Evolutionary conservation across 1,139 yeast species (phyloP), one percentile per base, ranked within the genome.

Genomic region (Hanseniaspora uvarum): DNA sequence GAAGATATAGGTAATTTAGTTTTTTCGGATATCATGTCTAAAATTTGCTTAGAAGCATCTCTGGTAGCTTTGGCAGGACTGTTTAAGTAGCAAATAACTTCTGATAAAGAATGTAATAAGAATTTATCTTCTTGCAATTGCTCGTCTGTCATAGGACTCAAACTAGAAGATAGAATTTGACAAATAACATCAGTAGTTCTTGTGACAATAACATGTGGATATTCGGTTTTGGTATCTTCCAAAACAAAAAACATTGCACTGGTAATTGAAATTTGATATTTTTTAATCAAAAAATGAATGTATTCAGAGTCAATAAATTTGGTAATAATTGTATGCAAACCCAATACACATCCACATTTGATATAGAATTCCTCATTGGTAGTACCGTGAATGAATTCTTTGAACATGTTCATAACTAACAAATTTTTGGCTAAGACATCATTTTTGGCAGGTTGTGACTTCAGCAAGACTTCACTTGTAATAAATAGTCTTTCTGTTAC

Each of bases 61-160:
- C 98, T 76, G 1, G 92, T 96, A 53, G 79, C 77, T 8, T 81
- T 79, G 58, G 86, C 86, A 0, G 97, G 83, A 67, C 94, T 88
- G 34, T 95, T 94, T 56, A 94, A 75, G 65, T 92, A 98, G 62
- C 88, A 88, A 1, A 92, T 95, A 60, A 92, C 75, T 39, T 92
- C 83, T 10, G 95, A 89, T 39, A 87, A 80, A 37, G 92, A 77
- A 21, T 92, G 84, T 61, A 83, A 88, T 67, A 87, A 83, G n/a
- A 86, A 83, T 59, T 85, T 83, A 55, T 80, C 84, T 19, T 34
- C 21, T 40, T 52, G 49, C 21, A 47, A 43, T 30, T 41, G 40
- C 5, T 41, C 55, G 12, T 31, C 31, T 14, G 43, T 24, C 24
- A 56, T 72, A 72, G 19, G 68, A 57, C 38, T 83, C 78, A 11